Evolutionary conservation across 192 early-diverging fungal genomes (phyloP).

Genomic region (Entophlyctis luteolus): DNA sequence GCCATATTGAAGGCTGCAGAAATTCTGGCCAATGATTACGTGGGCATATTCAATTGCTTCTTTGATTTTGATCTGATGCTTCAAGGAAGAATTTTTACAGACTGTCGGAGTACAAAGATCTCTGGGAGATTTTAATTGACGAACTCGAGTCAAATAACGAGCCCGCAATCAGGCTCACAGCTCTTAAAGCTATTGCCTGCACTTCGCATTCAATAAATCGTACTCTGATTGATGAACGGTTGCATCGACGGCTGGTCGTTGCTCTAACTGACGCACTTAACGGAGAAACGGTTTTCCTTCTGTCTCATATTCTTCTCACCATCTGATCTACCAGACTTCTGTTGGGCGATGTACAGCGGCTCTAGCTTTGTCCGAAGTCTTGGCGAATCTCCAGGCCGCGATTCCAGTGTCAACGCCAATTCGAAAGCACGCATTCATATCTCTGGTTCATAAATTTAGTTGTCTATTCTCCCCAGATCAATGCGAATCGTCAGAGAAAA

Average conservation of each 20-base stretch:
- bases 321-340: background rate
- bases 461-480: too few species aligned
- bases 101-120: too few species aligned
- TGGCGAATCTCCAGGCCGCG: background rate
- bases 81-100: too few species aligned
- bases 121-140: too few species aligned
- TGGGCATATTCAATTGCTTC: too few species aligned
- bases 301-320: background rate
- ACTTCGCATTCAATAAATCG: background rate
- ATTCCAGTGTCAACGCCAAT: background rate
- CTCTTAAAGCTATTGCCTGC: background rate
- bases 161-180: background rate
- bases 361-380: background rate
- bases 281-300: background rate
- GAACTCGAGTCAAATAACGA: constrained; percentile 12
- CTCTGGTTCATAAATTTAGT: too few species aligned
- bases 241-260: background rate
- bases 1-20: too few species aligned
- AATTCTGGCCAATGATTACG: too few species aligned
- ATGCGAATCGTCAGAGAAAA: too few species aligned
- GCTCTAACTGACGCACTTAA: background rate
- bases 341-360: background rate
- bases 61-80: too few species aligned
- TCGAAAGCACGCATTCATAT: background rate
- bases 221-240: background rate